A percentile compares a stretch with the other conserved stretches of the same genome.
Conservation (phyloP, 1,139 yeast species). For the Kodamaea arcana region DNA sequence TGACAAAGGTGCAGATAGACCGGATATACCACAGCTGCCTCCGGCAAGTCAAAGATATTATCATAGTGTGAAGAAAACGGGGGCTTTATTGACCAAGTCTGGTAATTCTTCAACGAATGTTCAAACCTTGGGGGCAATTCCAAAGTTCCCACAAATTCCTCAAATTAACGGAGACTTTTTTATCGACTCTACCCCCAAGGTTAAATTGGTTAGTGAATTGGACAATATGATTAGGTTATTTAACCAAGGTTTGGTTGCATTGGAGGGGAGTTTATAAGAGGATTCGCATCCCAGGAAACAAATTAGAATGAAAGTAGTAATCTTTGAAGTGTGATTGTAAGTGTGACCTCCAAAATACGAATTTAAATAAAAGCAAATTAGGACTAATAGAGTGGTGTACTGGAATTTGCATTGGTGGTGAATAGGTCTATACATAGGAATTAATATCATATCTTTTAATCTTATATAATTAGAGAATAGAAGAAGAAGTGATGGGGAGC, state of each 20-base stretch:
- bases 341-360: no score
- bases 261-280: conserved; percentile 24
- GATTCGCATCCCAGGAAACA: not conserved
- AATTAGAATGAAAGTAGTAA: no score
- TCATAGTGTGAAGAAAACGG: conserved; percentile 6
- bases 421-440: no score
- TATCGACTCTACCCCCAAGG: conserved; percentile 34
- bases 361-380: no score
- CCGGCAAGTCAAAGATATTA: conserved; percentile 1
- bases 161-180: conserved; percentile 36
- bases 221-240: conserved; percentile 39
- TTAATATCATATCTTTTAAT: no score
- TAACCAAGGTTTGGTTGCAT: conserved; percentile 39
- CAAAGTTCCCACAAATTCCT: conserved; percentile 38
- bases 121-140: not conserved
- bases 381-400: no score
- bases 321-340: no score
- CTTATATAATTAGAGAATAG: no score
- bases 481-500: no score
- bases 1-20: no score
- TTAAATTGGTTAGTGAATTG: conserved; percentile 33
- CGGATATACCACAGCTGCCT: conserved; percentile 1
- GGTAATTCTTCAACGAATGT: conserved; percentile 3
- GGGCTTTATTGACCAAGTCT: conserved; percentile 8
- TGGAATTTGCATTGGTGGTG: no score